These are phyloP conservation scores for Lentinula raphanica DNA, from an alignment of 768 basidiomycete genomes.

Conservation along the genomic window DNA sequence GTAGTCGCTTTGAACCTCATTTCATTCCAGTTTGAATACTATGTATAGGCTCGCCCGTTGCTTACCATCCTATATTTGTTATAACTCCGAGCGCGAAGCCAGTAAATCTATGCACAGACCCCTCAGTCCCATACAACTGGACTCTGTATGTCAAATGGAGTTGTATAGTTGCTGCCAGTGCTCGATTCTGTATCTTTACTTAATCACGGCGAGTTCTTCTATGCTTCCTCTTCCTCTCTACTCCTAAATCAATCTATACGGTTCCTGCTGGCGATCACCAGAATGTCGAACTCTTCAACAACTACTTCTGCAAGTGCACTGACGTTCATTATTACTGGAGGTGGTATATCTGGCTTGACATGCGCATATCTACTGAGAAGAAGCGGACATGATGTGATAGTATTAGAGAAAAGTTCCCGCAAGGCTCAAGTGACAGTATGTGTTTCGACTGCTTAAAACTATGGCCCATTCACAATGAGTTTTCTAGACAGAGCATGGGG, in stretches of 20 bases:
- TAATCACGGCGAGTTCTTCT: background rate
- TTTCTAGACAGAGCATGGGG: background rate
- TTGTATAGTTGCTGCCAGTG: no score
- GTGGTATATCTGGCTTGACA: slow-evolving; percentile 34
- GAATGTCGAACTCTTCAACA: background rate
- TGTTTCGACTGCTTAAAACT: background rate
- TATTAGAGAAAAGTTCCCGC: slow-evolving; percentile 30
- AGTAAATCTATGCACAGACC: background rate
- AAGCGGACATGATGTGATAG: slow-evolving; percentile 38
- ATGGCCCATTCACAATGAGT: no score
- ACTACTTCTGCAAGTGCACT: background rate
- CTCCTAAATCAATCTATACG: background rate
- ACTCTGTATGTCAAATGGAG: background rate
- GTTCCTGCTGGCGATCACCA: background rate
- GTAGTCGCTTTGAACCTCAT: no score
- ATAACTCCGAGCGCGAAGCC: background rate
- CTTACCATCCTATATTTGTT: background rate
- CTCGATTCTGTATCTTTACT: no score
- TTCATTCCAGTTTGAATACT: no score
- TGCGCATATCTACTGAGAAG: slow-evolving; percentile 34
- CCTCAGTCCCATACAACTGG: background rate
- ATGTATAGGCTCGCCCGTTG: no score
- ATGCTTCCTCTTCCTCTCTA: background rate
- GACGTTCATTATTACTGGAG: slow-evolving; percentile 8
- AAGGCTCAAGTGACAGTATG: slow-evolving; percentile 14